Evolutionary conservation across 768 basidiomycete species (phyloP), one percentile per base, ranked within the genome.

Genomic region (Floccularia luteovirens): DNA sequence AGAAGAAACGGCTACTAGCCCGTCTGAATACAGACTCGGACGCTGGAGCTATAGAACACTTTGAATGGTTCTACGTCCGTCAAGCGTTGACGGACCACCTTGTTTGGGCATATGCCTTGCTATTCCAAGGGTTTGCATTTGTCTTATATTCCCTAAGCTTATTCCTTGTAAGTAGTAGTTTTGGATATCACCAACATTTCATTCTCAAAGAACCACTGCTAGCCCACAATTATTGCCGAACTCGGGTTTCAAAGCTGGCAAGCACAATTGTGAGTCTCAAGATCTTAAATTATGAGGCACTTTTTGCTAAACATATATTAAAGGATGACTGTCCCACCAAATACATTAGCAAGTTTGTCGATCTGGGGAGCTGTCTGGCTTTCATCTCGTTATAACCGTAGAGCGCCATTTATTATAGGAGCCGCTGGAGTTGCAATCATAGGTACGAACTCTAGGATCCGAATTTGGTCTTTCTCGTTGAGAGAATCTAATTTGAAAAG

Each of bases 61-160:
- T 82, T 42, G 62, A 70, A 25, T 81, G 79, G 78, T 48, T 54
- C 30, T 75, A 70, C 33, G 77, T 79, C 28, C 58, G 60, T 11
- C 74, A 77, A 45, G 76, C 77, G 5, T 61, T 77, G 44, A 65
- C 58, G 33, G 76, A 82, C 46, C 77, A 71, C 42, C 58, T 79
- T 12, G 72, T 76, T 11, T 78, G 76, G 74, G 70, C 61, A 3
- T 81, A 81, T 51, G 74, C 74, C 0, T 48, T 77, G 14, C 59
- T 79, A 1, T 79, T 79, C 56, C 78, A 80, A 43, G 77, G 74
- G 1, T 77, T 73, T 48, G 70, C 79, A 2, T 78, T 77, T 46
- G 75, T 70, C 7, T 48, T 74, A 16, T 79, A 77, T 49, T 75
- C 76, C 12, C 50, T 77, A 45, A 75, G 73, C 53, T 56, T 81